Percentiles rank a stretch among this genome's conserved stretches.
These are phyloP conservation scores for Collybia sp. DNA, from an alignment of 768 basidiomycete genomes.

Conservation along the genomic window DNA sequence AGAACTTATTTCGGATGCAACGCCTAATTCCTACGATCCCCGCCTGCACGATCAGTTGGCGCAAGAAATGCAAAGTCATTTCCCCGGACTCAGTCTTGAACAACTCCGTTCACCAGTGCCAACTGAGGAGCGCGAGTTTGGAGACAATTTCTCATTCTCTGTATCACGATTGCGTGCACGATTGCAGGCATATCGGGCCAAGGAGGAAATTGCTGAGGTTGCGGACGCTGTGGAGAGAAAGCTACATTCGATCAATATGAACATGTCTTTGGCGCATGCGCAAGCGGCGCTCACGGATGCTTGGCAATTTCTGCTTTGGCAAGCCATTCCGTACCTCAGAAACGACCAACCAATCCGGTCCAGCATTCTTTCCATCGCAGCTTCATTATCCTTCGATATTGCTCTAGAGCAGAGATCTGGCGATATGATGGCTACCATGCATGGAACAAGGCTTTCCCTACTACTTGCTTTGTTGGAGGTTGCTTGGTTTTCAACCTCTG, in stretches of 20 bases:
- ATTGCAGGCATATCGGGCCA: constrained; percentile 43
- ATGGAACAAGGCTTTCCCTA: constrained; percentile 68
- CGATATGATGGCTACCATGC: constrained; percentile 81
- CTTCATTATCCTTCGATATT: constrained; percentile 61
- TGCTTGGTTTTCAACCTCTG: constrained; percentile 64
- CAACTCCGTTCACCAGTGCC: constrained; percentile 63
- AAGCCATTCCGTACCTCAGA: constrained; percentile 59
- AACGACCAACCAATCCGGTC: constrained; percentile 53
- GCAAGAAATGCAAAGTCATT: constrained; percentile 41
- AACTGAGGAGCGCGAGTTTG: constrained; percentile 66
- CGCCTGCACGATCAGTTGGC: constrained; percentile 60
- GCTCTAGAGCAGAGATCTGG: constrained; percentile 68
- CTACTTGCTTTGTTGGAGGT: constrained; percentile 77
- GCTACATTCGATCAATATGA: constrained; percentile 76
- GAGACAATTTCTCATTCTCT: constrained; percentile 77
- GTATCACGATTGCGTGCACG: constrained; percentile 53
- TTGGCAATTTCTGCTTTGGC: constrained; percentile 71
- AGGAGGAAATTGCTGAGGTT: constrained; percentile 36
- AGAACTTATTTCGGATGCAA: constrained; percentile 66
- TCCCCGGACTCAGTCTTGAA: constrained; percentile 59
- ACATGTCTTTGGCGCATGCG: constrained; percentile 79
- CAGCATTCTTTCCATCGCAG: constrained; percentile 51
- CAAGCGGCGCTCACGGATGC: constrained; percentile 72
- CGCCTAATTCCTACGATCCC: constrained; percentile 69
- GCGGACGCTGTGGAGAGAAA: constrained; percentile 50